phyloP scores from a whole-genome alignment of 257 asterid genomes.

The Thymus mandschuricus region DNA sequence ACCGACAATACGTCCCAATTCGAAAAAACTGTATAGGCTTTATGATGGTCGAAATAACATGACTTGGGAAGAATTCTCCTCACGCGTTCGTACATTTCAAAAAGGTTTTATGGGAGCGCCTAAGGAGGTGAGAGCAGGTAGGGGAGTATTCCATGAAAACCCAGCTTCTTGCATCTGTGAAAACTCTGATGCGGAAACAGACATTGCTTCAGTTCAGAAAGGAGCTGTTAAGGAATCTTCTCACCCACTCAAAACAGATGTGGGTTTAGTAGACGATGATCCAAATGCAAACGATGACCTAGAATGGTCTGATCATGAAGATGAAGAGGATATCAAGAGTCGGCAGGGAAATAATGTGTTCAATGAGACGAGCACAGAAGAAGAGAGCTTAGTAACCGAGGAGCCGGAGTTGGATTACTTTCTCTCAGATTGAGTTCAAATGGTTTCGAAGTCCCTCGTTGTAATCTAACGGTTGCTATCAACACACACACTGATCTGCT shows the following conservation, averaged over 20 bases:
- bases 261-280: slow-evolving; percentile 40
- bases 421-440: slow-evolving; percentile 68
- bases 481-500: slow-evolving; percentile 15
- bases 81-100: slow-evolving; percentile 58
- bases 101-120: slow-evolving; percentile 95
- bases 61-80: slow-evolving; percentile 78
- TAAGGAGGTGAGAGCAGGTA: slow-evolving; percentile 88
- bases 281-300: slow-evolving; percentile 56
- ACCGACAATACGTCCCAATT: slow-evolving; percentile 94
- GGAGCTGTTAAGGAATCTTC: slow-evolving; percentile 37
- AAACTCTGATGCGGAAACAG: slow-evolving; percentile 56
- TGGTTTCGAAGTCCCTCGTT: slow-evolving; percentile 16
- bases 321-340: slow-evolving; percentile 61
- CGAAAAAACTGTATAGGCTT: slow-evolving; percentile 71
- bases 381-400: slow-evolving; percentile 56
- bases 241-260: slow-evolving; percentile 39
- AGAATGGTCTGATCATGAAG: slow-evolving; percentile 80
- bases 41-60: slow-evolving; percentile 65
- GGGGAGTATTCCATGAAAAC: slow-evolving; percentile 93
- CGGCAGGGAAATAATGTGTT: slow-evolving; percentile 40
- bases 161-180: slow-evolving; percentile 94
- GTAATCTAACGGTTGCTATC: neutral
- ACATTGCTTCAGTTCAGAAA: slow-evolving; percentile 37
- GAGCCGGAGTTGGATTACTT: slow-evolving; percentile 83
- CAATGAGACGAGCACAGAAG: slow-evolving; percentile 65